These are phyloP conservation scores for Phytopythium mirpurense DNA, from an alignment of 352 stramenopile genomes.

Conservation along the genomic window DNA sequence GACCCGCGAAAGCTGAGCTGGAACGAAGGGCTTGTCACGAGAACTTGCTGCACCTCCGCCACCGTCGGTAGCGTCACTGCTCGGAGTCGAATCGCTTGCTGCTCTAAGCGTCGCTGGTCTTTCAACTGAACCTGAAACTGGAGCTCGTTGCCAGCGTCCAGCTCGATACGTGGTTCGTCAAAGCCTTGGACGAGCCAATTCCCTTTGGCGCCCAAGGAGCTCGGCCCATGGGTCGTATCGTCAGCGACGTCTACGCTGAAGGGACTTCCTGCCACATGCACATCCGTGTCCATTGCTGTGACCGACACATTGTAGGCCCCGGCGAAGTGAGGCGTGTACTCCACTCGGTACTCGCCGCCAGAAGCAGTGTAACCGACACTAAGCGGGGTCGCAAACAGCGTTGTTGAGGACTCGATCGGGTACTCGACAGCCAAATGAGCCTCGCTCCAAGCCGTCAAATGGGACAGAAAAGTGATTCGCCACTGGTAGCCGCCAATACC, in stretches of 20 bases:
- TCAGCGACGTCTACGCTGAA: conserved; percentile 83
- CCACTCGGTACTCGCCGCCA: conserved; percentile 86
- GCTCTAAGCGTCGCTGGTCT: conserved; percentile 69
- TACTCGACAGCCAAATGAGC: conserved; percentile 76
- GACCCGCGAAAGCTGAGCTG: conserved; percentile 63
- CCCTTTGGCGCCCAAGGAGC: conserved; percentile 62
- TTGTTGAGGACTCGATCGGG: conserved; percentile 26
- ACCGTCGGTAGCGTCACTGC: conserved; percentile 43
- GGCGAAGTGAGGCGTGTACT: conserved; percentile 88
- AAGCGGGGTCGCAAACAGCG: conserved; percentile 42
- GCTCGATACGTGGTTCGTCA: conserved; percentile 37
- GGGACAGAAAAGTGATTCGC: conserved; percentile 90
- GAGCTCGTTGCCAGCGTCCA: conserved; percentile 46
- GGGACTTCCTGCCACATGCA: conserved; percentile 86
- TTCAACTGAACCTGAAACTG: conserved; percentile 90
- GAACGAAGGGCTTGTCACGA: conserved; percentile 29
- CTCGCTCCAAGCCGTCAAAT: conserved; percentile 72
- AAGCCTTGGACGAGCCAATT: conserved; percentile 71
- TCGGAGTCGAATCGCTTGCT: conserved; percentile 57
- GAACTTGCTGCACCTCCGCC: conserved; percentile 55
- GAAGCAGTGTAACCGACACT: conserved; percentile 42
- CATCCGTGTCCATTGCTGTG: conserved; percentile 52
- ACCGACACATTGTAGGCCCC: conserved; percentile 89
- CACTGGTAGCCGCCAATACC: conserved; percentile 65
- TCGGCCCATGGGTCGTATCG: conserved; percentile 61